These are phyloP conservation scores for Penicillium sp. DNA, from an alignment of 2,329 filamentous ascomycete species.

Conservation along the genomic window DNA sequence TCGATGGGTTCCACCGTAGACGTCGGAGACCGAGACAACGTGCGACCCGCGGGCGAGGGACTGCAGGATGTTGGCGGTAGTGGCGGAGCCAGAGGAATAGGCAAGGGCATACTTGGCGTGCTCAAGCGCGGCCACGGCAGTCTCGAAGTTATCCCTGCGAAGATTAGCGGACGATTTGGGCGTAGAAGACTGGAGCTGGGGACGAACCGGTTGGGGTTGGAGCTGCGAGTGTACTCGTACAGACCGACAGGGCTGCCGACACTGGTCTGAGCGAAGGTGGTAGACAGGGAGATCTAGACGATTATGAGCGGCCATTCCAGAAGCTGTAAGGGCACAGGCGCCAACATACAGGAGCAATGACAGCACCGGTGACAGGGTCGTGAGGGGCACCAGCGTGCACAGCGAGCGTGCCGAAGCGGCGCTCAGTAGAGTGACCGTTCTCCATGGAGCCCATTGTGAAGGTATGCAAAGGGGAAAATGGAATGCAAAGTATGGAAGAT, in stretches of 20 bases:
- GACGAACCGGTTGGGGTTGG: constrained; percentile 78
- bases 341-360: constrained; percentile 72
- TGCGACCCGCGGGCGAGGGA: constrained; percentile 87
- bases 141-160: constrained; percentile 80
- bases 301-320: constrained; percentile 5
- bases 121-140: constrained; percentile 85
- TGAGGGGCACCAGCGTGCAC: constrained; percentile 91
- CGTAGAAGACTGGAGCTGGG: neutral
- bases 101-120: constrained; percentile 89
- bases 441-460: constrained; percentile 22
- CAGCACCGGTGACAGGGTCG: constrained; percentile 87
- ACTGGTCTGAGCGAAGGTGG: constrained; percentile 87
- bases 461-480: constrained; percentile 9
- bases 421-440: constrained; percentile 57
- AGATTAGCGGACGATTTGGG: constrained; percentile 2
- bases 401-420: constrained; percentile 86
- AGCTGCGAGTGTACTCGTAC: constrained; percentile 91
- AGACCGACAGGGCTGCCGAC: constrained; percentile 83
- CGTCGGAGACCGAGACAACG: constrained; percentile 93
- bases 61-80: constrained; percentile 90
- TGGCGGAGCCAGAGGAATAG: constrained; percentile 90
- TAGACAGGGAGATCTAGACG: constrained; percentile 80
- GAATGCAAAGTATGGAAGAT: neutral
- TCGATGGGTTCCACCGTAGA: constrained; percentile 95
- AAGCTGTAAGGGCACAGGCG: neutral